These are phyloP conservation scores for Cordyceps tenuipes DNA, from an alignment of 2,329 filamentous ascomycete species.

Conservation along the genomic window DNA sequence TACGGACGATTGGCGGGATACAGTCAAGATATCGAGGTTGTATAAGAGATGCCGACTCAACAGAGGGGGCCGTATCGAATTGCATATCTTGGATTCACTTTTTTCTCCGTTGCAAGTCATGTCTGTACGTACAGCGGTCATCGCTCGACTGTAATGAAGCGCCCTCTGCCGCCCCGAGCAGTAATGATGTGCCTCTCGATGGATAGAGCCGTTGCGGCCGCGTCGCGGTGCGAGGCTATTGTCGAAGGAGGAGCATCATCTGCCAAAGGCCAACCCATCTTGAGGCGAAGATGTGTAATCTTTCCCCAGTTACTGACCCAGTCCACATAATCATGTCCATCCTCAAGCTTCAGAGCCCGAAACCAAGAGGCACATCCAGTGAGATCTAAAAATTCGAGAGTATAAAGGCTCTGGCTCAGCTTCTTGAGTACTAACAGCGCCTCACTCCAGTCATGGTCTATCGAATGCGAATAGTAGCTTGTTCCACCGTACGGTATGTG, in stretches of 20 bases:
- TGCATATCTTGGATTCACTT: neutral
- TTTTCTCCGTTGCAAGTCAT: neutral
- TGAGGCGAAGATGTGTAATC: slow-evolving; percentile 36
- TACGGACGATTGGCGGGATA: neutral
- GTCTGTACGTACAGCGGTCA: neutral
- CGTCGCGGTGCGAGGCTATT: slow-evolving; percentile 25
- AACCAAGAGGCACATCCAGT: slow-evolving; percentile 52
- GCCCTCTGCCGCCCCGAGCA: slow-evolving; percentile 39
- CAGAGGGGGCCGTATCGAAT: neutral
- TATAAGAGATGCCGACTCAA: neutral
- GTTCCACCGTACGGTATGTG: slow-evolving; percentile 46
- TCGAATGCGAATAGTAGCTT: slow-evolving; percentile 46
- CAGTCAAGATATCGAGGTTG: neutral
- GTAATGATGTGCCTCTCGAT: slow-evolving; percentile 41
- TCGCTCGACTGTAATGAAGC: slow-evolving; percentile 40
- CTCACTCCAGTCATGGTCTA: slow-evolving; percentile 53
- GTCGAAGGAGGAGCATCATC: slow-evolving; percentile 27
- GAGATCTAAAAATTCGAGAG: slow-evolving; percentile 52
- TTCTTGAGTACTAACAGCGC: slow-evolving; percentile 46
- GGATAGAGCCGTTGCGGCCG: slow-evolving; percentile 28
- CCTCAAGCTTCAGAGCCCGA: slow-evolving; percentile 34
- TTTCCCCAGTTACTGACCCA: slow-evolving; percentile 49
- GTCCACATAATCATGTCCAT: slow-evolving; percentile 41
- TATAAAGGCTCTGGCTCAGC: slow-evolving; percentile 46
- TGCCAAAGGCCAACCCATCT: slow-evolving; percentile 33